Conservation (phyloP, 805 yeast species). For the Candida railenensis region DNA sequence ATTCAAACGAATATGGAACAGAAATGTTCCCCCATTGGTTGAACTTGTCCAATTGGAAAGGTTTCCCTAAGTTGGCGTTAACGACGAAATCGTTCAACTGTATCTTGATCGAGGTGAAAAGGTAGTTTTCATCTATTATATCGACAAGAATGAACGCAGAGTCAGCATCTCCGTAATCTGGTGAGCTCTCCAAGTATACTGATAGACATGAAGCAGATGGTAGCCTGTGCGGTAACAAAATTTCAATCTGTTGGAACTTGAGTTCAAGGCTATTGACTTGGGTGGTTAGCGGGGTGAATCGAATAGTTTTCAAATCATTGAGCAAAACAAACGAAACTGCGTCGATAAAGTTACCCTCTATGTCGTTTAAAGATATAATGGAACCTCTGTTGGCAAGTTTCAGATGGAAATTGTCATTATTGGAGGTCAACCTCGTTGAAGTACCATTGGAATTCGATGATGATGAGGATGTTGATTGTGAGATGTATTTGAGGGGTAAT, state of each 20-base stretch:
- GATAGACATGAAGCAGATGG: constrained; percentile 16
- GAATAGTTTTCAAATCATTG: constrained; percentile 29
- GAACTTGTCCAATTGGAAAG: constrained; percentile 29
- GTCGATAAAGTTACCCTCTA: constrained; percentile 21
- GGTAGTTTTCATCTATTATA: constrained; percentile 49
- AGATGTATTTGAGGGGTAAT: constrained; percentile 24
- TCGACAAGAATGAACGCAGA: constrained; percentile 45
- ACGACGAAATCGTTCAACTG: constrained; percentile 43
- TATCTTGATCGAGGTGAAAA: constrained; percentile 51
- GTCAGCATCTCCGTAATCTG: constrained; percentile 8
- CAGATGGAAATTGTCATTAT: constrained; percentile 22
- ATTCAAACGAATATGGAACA: constrained; percentile 59
- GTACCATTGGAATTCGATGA: neutral
- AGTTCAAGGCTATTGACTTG: constrained; percentile 30
- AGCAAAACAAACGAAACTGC: constrained; percentile 29
- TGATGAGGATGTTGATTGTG: neutral
- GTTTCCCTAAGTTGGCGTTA: constrained; percentile 11
- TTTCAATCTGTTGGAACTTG: constrained; percentile 30
- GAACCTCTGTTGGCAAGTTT: constrained; percentile 19
- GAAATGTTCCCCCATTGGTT: constrained; percentile 66
- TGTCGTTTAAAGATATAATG: constrained; percentile 20
- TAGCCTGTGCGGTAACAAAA: constrained; percentile 25
- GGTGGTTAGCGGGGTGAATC: constrained; percentile 39
- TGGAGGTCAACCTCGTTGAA: neutral
- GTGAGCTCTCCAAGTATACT: constrained; percentile 7